Evolutionary conservation across 1,284 basidiomycete genomes (phyloP).

Genomic region (Irpex sp.): DNA sequence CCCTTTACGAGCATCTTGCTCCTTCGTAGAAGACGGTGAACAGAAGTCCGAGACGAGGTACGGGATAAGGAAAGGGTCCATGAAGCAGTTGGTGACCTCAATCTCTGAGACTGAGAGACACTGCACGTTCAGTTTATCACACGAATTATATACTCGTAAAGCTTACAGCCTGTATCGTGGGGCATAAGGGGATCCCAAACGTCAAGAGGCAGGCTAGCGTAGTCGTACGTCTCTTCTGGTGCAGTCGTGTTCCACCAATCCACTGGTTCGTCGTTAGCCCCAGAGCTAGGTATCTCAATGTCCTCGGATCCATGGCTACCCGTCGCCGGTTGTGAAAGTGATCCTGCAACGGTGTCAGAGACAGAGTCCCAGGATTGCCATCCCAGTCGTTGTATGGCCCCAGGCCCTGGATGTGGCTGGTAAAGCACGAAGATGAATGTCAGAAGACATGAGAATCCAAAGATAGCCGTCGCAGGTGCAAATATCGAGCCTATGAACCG

Average conservation of each 20-base stretch:
- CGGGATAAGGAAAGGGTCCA: constrained; percentile 51
- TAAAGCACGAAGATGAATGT: constrained; percentile 75
- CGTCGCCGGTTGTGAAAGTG: neutral
- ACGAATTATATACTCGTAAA: neutral
- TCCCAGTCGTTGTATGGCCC: constrained; percentile 68
- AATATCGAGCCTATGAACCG: constrained; percentile 45
- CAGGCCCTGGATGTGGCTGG: constrained; percentile 71
- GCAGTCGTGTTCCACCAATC: constrained; percentile 72
- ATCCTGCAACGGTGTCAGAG: constrained; percentile 17
- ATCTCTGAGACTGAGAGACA: constrained; percentile 70
- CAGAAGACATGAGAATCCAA: constrained; percentile 68
- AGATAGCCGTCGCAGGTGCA: constrained; percentile 54
- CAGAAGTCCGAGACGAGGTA: constrained; percentile 46
- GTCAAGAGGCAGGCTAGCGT: constrained; percentile 74
- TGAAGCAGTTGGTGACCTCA: constrained; percentile 63
- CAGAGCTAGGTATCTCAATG: constrained; percentile 13
- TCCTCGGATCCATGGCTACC: constrained; percentile 3
- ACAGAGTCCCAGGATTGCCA: constrained; percentile 90
- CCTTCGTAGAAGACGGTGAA: constrained; percentile 62
- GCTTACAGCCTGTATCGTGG: constrained; percentile 80
- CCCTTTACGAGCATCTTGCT: constrained; percentile 75
- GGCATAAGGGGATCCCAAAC: constrained; percentile 78
- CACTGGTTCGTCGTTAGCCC: constrained; percentile 29
- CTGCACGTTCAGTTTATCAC: constrained; percentile 10
- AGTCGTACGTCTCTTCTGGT: constrained; percentile 25